Evolutionary conservation across 345 rosid genomes (phyloP).

Genomic region (Limnanthes douglasii): DNA sequence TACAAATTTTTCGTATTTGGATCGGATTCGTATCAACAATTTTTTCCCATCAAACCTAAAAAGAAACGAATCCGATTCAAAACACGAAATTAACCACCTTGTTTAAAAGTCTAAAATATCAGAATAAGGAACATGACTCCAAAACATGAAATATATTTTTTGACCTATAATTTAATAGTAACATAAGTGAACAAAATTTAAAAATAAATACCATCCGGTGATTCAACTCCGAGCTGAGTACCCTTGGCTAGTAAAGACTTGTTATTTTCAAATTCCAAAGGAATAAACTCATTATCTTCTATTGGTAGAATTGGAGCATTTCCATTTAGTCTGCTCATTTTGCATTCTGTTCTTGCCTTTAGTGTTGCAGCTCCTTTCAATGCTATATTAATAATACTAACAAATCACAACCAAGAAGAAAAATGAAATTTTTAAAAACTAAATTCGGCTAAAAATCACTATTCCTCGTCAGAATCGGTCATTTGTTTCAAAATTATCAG

Average conservation of each 20-base stretch:
- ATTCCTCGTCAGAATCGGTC: too few relatives aligned
- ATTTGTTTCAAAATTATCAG: too few relatives aligned
- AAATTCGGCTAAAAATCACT: too few relatives aligned
- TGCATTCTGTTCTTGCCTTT: slow-evolving; percentile 70
- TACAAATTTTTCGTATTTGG: too few relatives aligned
- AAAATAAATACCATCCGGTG: slow-evolving; percentile 50
- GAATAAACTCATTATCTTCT: slow-evolving; percentile 28
- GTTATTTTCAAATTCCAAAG: slow-evolving; percentile 46
- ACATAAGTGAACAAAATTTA: too few relatives aligned
- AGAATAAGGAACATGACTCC: neutral
- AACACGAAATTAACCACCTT: too few relatives aligned
- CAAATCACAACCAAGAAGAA: slow-evolving; percentile 6
- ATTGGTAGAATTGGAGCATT: slow-evolving; percentile 54
- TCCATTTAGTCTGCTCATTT: slow-evolving; percentile 32
- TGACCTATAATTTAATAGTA: too few relatives aligned
- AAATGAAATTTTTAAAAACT: neutral
- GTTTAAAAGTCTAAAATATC: too few relatives aligned
- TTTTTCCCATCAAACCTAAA: too few relatives aligned
- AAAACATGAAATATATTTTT: too few relatives aligned
- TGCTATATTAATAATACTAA: slow-evolving; percentile 26
- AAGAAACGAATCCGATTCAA: too few relatives aligned
- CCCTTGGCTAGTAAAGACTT: slow-evolving; percentile 52
- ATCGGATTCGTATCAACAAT: too few relatives aligned
- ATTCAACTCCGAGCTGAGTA: slow-evolving; percentile 53
- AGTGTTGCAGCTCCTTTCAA: slow-evolving; percentile 76